phyloP scores from a whole-genome alignment of 768 basidiomycete genomes.

The Leccinum barrowsii region DNA sequence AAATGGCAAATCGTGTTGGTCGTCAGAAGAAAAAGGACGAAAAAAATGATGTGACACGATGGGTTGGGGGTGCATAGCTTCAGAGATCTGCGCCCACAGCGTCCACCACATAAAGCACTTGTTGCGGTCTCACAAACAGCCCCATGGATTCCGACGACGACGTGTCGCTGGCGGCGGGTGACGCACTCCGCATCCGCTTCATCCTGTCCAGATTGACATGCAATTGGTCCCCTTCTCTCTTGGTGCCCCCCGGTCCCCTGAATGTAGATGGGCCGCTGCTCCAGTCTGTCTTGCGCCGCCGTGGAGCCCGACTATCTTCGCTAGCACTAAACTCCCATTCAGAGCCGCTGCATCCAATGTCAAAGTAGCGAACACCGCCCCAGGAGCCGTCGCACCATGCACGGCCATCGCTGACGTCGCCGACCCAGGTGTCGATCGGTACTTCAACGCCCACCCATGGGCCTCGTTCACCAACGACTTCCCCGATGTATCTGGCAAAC shows the following conservation, averaged over 20 bases:
- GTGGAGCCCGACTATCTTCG: conserved; percentile 35
- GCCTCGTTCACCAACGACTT: conserved; percentile 75
- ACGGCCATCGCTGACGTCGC: conserved; percentile 54
- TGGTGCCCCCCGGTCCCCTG: conserved; percentile 35
- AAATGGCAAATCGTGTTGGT: conserved; percentile 4
- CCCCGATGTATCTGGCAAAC: conserved; percentile 84
- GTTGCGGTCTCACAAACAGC: conserved; percentile 80
- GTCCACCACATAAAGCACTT: conserved; percentile 84
- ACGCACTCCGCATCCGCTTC: conserved; percentile 65
- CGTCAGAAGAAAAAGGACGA: conserved; percentile 1
- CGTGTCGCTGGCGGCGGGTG: conserved; percentile 60
- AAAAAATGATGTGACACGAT: not conserved
- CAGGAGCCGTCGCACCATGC: conserved; percentile 85
- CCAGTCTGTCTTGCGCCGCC: conserved; percentile 25
- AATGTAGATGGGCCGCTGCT: conserved; percentile 32
- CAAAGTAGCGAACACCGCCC: conserved; percentile 82
- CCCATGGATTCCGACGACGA: conserved; percentile 64
- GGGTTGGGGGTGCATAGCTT: conserved; percentile 10
- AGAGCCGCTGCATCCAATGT: conserved; percentile 54
- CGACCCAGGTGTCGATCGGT: conserved; percentile 55
- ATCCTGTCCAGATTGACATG: conserved; percentile 34
- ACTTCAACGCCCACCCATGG: conserved; percentile 93
- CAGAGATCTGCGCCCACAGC: conserved; percentile 68
- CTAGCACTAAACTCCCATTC: conserved; percentile 63
- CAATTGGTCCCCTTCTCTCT: conserved; percentile 61